These are phyloP conservation scores for Cicer cuneatum DNA, from an alignment of 306 rosid species.

Conservation along the genomic window DNA sequence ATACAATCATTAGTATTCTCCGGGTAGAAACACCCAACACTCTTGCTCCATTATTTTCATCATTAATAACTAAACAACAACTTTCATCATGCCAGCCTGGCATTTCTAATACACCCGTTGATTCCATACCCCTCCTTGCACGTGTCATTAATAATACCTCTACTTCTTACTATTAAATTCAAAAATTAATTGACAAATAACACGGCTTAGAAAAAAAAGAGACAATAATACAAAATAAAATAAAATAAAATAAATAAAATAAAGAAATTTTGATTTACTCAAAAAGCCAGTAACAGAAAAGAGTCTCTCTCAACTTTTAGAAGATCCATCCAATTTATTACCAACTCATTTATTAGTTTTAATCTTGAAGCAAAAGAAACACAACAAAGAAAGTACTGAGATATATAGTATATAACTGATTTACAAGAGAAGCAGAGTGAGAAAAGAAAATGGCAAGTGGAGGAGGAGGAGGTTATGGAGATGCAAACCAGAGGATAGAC, in stretches of 20 bases:
- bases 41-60: slow-evolving; percentile 30
- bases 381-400: not conserved
- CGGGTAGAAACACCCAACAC: not conserved
- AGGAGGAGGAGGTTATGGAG: slow-evolving; percentile 80
- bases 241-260: slow-evolving; percentile 1
- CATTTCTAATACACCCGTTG: slow-evolving; percentile 19
- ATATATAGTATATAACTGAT: too few species aligned
- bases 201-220: too few species aligned
- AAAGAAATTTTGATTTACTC: not conserved
- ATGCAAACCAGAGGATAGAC: slow-evolving; percentile 86
- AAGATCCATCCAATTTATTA: slow-evolving; percentile 29
- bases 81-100: not conserved
- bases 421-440: not conserved
- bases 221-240: too few species aligned
- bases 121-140: not conserved
- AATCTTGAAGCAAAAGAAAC: slow-evolving; percentile 42
- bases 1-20: not conserved
- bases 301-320: not conserved
- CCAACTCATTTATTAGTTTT: slow-evolving; percentile 14
- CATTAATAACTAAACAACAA: not conserved
- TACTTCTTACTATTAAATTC: not conserved
- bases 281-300: slow-evolving; percentile 32
- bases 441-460: slow-evolving; percentile 69
- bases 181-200: too few species aligned
- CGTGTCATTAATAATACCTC: not conserved